phyloP scores from a whole-genome alignment of 1,139 yeast species.

The Debaryomyces sp. region DNA sequence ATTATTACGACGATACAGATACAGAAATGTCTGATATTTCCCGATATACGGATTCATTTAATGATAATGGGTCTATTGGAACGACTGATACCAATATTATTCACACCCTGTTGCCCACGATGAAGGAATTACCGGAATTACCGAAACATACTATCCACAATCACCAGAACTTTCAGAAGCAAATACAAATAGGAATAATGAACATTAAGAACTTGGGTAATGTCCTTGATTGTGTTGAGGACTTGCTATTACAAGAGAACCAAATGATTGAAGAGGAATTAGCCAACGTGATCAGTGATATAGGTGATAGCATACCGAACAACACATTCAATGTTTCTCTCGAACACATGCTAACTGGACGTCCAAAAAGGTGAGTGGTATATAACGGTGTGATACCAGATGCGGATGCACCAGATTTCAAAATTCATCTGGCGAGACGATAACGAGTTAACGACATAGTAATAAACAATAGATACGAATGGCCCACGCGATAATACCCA shows the following conservation, averaged over 20 bases:
- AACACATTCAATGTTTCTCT: slow-evolving; percentile 9
- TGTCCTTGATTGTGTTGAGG: slow-evolving; percentile 14
- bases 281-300: neutral
- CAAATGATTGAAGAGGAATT: slow-evolving; percentile 3
- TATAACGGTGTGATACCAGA: neutral
- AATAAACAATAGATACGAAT: neutral
- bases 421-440: neutral
- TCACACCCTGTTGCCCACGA: neutral
- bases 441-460: neutral
- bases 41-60: neutral
- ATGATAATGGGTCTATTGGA: slow-evolving; percentile 2
- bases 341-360: neutral
- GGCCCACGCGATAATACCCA: neutral
- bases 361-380: neutral
- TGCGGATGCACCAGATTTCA: neutral
- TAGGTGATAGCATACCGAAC: slow-evolving; percentile 3
- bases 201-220: slow-evolving; percentile 9
- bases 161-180: slow-evolving; percentile 6
- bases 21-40: slow-evolving; percentile 5
- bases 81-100: slow-evolving; percentile 3
- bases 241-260: slow-evolving; percentile 14
- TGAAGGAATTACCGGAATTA: neutral
- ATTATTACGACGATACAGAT: slow-evolving; percentile 3
- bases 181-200: slow-evolving; percentile 2
- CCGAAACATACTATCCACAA: neutral